Conservation (phyloP, 176 grass and related monocot species). For the Calamus simplicifolius region DNA sequence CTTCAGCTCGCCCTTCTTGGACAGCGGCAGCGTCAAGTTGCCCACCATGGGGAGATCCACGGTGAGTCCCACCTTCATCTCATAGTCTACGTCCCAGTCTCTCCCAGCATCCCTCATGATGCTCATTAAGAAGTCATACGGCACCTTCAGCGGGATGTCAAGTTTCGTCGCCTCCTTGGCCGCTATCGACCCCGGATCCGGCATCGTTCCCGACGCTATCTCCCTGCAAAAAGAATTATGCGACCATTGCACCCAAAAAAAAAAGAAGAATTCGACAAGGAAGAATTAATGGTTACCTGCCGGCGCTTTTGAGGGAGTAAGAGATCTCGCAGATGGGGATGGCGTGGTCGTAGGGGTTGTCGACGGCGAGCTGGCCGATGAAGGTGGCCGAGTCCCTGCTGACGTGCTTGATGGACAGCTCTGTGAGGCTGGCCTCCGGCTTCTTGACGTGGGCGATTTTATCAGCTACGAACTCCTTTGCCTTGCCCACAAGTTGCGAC, state of each 20-base stretch:
- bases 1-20: conserved; percentile 70
- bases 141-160: conserved; percentile 53
- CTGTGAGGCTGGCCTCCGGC: conserved; percentile 53
- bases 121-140: conserved; percentile 55
- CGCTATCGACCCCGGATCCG: conserved; percentile 58
- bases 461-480: conserved; percentile 54
- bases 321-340: conserved; percentile 69
- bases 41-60: conserved; percentile 66
- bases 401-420: conserved; percentile 35
- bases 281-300: conserved; percentile 6
- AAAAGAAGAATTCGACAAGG: no score
- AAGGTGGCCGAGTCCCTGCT: conserved; percentile 43
- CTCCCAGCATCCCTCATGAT: conserved; percentile 39
- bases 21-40: conserved; percentile 61
- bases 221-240: conserved; percentile 14
- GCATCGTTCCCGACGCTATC: conserved; percentile 56
- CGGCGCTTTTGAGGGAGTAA: conserved; percentile 51
- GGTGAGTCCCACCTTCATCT: conserved; percentile 56
- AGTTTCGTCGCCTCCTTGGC: conserved; percentile 31
- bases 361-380: conserved; percentile 25
- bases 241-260: no score
- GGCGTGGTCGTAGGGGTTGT: conserved; percentile 60
- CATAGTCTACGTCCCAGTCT: conserved; percentile 76
- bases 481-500: conserved; percentile 51
- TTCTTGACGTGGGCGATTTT: conserved; percentile 45